A percentile compares a stretch with the other conserved stretches of the same genome.
Evolutionary conservation across 768 basidiomycete genomes (phyloP).

Genomic region (Amanita brunnescens): DNA sequence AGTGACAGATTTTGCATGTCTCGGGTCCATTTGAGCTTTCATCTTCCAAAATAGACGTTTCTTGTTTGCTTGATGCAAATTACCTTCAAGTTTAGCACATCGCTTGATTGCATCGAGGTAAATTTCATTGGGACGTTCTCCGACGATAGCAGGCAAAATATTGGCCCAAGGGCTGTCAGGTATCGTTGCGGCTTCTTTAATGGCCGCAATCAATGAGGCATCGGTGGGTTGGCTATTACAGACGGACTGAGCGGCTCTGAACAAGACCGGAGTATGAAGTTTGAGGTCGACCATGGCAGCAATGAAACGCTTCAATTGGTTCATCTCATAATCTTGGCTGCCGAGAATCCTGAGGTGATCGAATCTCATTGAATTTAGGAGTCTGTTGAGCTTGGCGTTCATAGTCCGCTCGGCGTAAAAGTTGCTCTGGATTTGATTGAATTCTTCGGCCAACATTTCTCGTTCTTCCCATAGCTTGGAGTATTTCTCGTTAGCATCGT

Average conservation of each 20-base stretch:
- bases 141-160: slow-evolving; percentile 1
- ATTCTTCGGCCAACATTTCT: not conserved
- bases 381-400: not conserved
- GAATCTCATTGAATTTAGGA: not conserved
- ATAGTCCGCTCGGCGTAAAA: not conserved
- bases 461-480: too few relatives aligned
- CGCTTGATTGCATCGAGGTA: too few relatives aligned
- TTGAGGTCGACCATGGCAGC: not conserved
- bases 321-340: not conserved
- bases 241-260: not conserved
- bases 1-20: not conserved
- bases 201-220: not conserved
- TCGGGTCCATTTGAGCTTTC: not conserved
- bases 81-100: not conserved
- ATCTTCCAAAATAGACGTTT: slow-evolving; percentile 2
- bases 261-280: not conserved
- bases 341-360: not conserved
- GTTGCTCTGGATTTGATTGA: not conserved
- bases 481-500: not conserved
- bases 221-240: not conserved
- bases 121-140: too few relatives aligned
- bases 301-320: not conserved
- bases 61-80: not conserved
- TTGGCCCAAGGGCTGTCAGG: not conserved
- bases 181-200: not conserved